These are phyloP conservation scores for Schizosaccharomyces osmophilus DNA, from an alignment of 805 yeast species.

Conservation along the genomic window DNA sequence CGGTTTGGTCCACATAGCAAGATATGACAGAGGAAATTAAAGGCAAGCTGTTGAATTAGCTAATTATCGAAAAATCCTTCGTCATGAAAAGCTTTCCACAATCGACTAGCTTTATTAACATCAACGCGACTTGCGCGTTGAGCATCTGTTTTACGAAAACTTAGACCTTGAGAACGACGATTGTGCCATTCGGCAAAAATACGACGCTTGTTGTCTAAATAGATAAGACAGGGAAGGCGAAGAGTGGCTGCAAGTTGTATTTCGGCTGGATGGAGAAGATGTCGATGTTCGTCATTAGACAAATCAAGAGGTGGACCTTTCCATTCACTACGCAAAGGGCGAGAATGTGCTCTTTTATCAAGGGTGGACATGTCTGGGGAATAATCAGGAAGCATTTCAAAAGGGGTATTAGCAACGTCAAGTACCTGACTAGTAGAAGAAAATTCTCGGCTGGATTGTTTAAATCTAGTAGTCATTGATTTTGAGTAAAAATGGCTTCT, in stretches of 20 bases:
- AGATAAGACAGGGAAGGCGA: constrained; percentile 67
- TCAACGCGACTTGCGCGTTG: constrained; percentile 94
- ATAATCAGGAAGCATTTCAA: constrained; percentile 39
- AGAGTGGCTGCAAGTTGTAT: constrained; percentile 62
- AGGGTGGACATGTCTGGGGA: constrained; percentile 46
- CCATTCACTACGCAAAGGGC: constrained; percentile 72
- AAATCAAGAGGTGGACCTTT: constrained; percentile 94
- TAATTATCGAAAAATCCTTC: constrained; percentile 58
- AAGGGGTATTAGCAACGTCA: constrained; percentile 2
- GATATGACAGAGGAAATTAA: neutral
- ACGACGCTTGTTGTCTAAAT: constrained; percentile 54
- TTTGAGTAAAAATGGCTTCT: no score
- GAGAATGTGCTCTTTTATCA: constrained; percentile 19
- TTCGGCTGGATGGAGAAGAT: constrained; percentile 77
- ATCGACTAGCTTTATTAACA: constrained; percentile 81
- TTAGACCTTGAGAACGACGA: constrained; percentile 37
- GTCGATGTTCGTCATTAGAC: constrained; percentile 44
- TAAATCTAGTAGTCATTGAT: neutral
- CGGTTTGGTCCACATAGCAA: neutral
- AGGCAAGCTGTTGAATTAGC: neutral
- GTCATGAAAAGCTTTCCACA: constrained; percentile 71
- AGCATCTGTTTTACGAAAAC: constrained; percentile 89
- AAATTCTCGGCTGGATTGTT: neutral
- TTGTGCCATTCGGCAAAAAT: constrained; percentile 73
- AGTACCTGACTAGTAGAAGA: neutral